Evolutionary conservation across 2,329 filamentous ascomycete species (phyloP).

Genomic region (Pseudocercospora pini-densiflorae): DNA sequence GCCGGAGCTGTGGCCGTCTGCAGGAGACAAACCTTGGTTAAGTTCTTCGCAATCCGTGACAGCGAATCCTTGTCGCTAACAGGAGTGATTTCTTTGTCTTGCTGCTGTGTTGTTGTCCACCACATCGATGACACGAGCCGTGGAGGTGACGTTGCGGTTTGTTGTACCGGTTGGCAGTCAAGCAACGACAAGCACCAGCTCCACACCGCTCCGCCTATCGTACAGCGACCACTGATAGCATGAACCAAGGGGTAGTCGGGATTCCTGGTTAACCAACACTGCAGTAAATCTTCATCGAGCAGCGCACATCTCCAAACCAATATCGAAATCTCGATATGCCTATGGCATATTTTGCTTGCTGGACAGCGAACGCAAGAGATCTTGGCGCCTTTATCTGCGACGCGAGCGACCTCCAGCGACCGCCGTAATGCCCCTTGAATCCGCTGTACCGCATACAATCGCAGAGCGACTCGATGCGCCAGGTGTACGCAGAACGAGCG

Average conservation of each 20-base stretch:
- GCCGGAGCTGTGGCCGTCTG: background rate
- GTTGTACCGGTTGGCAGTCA: background rate
- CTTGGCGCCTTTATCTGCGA: conserved; percentile 1
- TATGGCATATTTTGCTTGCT: background rate
- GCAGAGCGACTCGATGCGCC: conserved; percentile 4
- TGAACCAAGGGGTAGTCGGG: background rate
- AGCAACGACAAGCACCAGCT: background rate
- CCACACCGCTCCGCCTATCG: background rate
- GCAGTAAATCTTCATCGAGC: background rate
- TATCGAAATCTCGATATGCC: background rate
- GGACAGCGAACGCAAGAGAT: background rate
- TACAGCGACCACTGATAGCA: background rate
- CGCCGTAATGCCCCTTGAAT: conserved; percentile 7
- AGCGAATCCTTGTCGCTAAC: background rate
- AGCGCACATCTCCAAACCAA: background rate
- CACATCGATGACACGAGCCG: background rate
- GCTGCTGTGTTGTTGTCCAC: background rate
- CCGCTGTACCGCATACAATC: background rate
- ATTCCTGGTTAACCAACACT: background rate
- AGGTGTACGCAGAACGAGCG: background rate
- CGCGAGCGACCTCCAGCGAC: background rate
- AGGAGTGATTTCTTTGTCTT: background rate
- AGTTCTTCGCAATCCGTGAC: background rate
- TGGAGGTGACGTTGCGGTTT: background rate
- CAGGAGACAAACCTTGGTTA: background rate